A percentile compares a stretch with the other conserved stretches of the same genome.
Evolutionary conservation across 1,284 basidiomycete species (phyloP).

Genomic region (Wolfiporia cocos): DNA sequence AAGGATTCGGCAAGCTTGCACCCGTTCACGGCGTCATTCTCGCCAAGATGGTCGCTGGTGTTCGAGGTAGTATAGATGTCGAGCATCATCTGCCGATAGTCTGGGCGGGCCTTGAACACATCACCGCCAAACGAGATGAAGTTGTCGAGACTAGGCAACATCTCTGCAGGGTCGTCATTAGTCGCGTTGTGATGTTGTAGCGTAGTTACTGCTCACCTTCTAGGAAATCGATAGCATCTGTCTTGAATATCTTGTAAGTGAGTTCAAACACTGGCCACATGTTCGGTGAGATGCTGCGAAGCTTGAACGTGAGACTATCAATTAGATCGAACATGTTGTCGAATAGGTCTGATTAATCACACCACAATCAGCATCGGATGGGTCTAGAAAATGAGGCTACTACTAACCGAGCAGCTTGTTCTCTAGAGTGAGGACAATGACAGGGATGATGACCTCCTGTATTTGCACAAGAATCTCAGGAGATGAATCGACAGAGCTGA

Average conservation of each 20-base stretch:
- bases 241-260: constrained; percentile 83
- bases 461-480: constrained; percentile 77
- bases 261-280: constrained; percentile 88
- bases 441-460: constrained; percentile 77
- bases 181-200: neutral
- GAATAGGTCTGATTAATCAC: constrained; percentile 58
- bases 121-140: constrained; percentile 84
- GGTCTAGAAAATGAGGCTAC: too few relatives aligned
- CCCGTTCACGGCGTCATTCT: constrained; percentile 78
- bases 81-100: constrained; percentile 78
- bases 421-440: constrained; percentile 75
- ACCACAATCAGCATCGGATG: too few relatives aligned
- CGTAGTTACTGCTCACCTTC: constrained; percentile 48
- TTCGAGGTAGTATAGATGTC: constrained; percentile 83
- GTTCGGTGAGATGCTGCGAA: constrained; percentile 67
- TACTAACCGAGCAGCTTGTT: constrained; percentile 60
- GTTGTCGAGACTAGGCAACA: constrained; percentile 88
- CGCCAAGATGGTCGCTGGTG: constrained; percentile 69
- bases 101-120: constrained; percentile 62
- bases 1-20: constrained; percentile 84
- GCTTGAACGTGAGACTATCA: constrained; percentile 82
- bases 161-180: constrained; percentile 47
- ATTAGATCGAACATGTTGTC: constrained; percentile 87
- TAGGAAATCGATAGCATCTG: constrained; percentile 80
- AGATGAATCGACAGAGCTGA: constrained; percentile 67